Evolutionary conservation across 2,329 filamentous ascomycete genomes (phyloP).

Genomic region (Pseudogymnoascus sp.): DNA sequence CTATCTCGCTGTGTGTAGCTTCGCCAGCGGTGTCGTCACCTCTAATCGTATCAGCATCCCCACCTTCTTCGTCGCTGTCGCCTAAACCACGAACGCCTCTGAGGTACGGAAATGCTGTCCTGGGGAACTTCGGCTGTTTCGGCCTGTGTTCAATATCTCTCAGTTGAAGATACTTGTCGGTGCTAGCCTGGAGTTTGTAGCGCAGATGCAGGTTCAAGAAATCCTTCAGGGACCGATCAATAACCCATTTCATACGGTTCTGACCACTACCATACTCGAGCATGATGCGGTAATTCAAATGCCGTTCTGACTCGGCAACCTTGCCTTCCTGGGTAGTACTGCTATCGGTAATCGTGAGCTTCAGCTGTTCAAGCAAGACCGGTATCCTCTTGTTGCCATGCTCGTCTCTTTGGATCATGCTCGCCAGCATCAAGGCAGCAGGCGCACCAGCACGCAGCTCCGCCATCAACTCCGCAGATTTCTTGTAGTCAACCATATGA

Average conservation of each 20-base stretch:
- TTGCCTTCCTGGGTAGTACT: conserved; percentile 19
- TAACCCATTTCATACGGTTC: conserved; percentile 93
- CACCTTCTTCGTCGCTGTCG: conserved; percentile 67
- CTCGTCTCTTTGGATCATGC: conserved; percentile 96
- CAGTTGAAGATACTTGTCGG: conserved; percentile 71
- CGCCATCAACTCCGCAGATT: conserved; percentile 92
- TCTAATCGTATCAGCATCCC: conserved; percentile 27
- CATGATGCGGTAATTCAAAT: conserved; percentile 83
- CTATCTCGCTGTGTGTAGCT: conserved; percentile 60
- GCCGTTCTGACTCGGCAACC: conserved; percentile 46
- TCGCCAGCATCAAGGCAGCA: conserved; percentile 86
- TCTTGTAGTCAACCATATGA: conserved; percentile 78
- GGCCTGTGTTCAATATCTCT: conserved; percentile 58
- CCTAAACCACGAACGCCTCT: conserved; percentile 71
- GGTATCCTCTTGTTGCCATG: conserved; percentile 92
- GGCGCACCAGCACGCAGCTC: conserved; percentile 88
- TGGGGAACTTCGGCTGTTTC: conserved; percentile 83
- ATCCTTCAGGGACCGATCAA: conserved; percentile 77
- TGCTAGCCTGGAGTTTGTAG: conserved; percentile 80
- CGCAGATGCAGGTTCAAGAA: conserved; percentile 89
- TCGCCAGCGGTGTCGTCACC: conserved; percentile 44
- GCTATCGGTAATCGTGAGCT: conserved; percentile 78
- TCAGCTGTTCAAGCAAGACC: conserved; percentile 88
- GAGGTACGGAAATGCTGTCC: conserved; percentile 81
- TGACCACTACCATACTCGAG: conserved; percentile 93